Evolutionary conservation across 345 rosid species (phyloP), one percentile per base, ranked within the genome.

Genomic region (Salix koriyanagi): DNA sequence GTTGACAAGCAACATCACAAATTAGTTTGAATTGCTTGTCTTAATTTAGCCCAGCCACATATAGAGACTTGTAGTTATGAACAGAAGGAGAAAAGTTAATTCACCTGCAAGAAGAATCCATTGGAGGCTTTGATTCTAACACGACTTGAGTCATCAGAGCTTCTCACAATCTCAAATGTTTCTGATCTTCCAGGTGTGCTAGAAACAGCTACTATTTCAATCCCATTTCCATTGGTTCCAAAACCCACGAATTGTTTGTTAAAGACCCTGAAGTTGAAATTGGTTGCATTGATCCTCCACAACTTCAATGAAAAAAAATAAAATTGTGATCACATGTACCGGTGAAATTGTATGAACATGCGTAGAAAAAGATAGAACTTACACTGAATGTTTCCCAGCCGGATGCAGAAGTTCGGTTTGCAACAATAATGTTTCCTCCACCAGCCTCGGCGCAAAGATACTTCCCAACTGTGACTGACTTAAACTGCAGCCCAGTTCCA

Each of bases 381-480:
- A 90, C 92, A 65, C 42, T 84, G 74, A 90, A 89, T 26, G 90
- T 87, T 72, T 90, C 94, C 94, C 92, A 90, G 73, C 83, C 82
- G 6, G 90, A 87, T 32, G 91, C 86, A 21, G 84, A 13, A 18
- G 84, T 52, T 5, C 90, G 52, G 75, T 90, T 89, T 9, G 91
- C 91, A 65, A 89, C 92, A 1, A 90, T 54, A 72, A 84, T 77
- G 1, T 79, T 77, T 67, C 92, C 92, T 42, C 94, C 94, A 26
- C 92, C 92, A 6, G 66, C 4, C 76, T 86, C 89, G 0, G 94
- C 92, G 44, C 77, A 76, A 8, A 89, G 91, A 75, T 83, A 89
- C 81, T 87, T 90, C 30, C 90, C 89, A 1, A 80, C 83, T 5
- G 81, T 87, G n/a, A 82, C 86, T 0, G 91, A 90, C 75, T 83